Percentiles rank a stretch among this genome's conserved stretches.
These are phyloP conservation scores for Suillus bovinus DNA, from an alignment of 768 basidiomycete genomes.

Conservation along the genomic window DNA sequence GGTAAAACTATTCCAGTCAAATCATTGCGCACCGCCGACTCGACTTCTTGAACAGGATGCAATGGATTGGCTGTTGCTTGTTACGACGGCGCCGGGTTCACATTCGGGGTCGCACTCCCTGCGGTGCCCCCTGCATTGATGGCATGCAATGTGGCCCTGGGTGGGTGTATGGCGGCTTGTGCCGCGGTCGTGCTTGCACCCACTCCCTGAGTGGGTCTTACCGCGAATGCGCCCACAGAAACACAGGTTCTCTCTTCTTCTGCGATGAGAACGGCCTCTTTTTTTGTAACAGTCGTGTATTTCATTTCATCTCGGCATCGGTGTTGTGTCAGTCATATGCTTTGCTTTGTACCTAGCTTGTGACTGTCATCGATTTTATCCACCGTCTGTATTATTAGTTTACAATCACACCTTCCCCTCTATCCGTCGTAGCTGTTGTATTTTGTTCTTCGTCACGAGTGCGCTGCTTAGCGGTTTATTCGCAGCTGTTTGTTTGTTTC, in stretches of 20 bases:
- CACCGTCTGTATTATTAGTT: not conserved
- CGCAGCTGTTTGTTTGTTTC: not conserved
- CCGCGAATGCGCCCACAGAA: not conserved
- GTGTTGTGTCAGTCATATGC: not conserved
- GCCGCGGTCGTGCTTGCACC: slow-evolving; percentile 24
- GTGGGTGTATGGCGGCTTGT: slow-evolving; percentile 27
- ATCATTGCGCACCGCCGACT: not conserved
- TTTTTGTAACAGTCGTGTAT: not conserved
- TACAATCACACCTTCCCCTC: not conserved
- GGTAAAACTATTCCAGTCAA: slow-evolving; percentile 7
- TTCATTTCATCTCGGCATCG: not conserved
- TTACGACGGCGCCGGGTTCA: slow-evolving; percentile 25
- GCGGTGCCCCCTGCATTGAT: slow-evolving; percentile 22
- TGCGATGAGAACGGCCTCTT: not conserved
- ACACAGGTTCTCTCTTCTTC: not conserved
- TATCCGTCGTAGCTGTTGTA: not conserved
- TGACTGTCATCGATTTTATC: not conserved
- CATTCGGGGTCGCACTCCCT: slow-evolving; percentile 24
- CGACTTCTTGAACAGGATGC: slow-evolving; percentile 18
- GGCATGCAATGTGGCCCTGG: slow-evolving; percentile 23
- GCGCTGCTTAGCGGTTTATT: not conserved
- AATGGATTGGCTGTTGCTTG: slow-evolving; percentile 23
- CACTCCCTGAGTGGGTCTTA: slow-evolving; percentile 18
- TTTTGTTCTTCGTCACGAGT: not conserved
- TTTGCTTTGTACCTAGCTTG: not conserved